Conservation (phyloP, 805 yeast species). For the Priceomyces haplophilus region DNA sequence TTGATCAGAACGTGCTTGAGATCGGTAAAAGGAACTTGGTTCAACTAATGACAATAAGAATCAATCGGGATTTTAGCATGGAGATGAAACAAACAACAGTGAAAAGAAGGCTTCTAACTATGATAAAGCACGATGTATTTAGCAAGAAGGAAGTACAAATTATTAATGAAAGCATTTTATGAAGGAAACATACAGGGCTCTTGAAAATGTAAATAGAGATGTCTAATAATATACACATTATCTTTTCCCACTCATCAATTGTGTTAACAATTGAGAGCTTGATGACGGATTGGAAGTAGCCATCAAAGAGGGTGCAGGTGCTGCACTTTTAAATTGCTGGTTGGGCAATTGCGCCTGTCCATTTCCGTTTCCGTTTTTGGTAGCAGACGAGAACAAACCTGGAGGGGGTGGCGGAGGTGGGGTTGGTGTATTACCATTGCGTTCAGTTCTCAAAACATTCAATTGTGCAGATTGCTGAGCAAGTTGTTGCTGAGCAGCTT, state of each 20-base stretch:
- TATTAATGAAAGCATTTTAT: conserved; percentile 3
- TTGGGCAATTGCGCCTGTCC: conserved; percentile 11
- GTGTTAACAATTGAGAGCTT: conserved; percentile 78
- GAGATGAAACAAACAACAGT: conserved; percentile 8
- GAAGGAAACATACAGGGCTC: conserved; percentile 1
- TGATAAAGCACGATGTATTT: conserved; percentile 20
- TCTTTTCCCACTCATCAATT: conserved; percentile 77
- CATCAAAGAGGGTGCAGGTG: conserved; percentile 7
- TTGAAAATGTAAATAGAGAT: background rate
- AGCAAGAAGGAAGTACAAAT: conserved; percentile 6
- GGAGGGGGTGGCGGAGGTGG: conserved; percentile 84
- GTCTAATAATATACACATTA: conserved; percentile 13
- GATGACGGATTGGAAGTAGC: conserved; percentile 39
- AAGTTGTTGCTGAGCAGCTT: conserved; percentile 2
- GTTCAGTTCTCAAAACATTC: conserved; percentile 31
- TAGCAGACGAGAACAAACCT: conserved; percentile 50
- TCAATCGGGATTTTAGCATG: conserved; percentile 4
- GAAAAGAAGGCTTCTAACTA: conserved; percentile 13
- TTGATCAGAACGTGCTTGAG: conserved; percentile 6
- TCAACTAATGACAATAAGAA: conserved; percentile 4
- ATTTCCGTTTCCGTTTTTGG: conserved; percentile 2
- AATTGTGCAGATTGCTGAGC: conserved; percentile 17
- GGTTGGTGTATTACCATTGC: conserved; percentile 41
- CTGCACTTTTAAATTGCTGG: conserved; percentile 14
- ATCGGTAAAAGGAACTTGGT: conserved; percentile 10